Evolutionary conservation across 2,329 filamentous ascomycete species (phyloP).

Genomic region (Dactylellina sp.): DNA sequence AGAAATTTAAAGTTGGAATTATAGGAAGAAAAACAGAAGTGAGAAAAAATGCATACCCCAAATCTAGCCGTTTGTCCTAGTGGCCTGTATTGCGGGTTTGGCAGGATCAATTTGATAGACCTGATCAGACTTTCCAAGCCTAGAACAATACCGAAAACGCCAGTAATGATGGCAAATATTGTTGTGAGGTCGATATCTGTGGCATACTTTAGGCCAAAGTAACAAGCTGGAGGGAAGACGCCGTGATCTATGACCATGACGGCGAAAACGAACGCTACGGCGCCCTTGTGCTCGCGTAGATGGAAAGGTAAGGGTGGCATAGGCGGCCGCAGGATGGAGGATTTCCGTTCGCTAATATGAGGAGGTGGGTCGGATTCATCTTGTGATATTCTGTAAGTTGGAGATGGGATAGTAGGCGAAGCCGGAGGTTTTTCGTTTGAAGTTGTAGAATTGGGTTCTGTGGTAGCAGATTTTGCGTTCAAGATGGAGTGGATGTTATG

Average conservation of each 20-base stretch:
- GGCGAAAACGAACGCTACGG: constrained; percentile 34
- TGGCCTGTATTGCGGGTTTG: constrained; percentile 36
- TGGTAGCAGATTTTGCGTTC: constrained; percentile 1
- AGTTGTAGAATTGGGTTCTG: constrained; percentile 4
- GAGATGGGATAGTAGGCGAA: neutral
- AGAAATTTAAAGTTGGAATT: neutral
- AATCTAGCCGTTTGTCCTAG: constrained; percentile 46
- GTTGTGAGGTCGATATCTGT: constrained; percentile 46
- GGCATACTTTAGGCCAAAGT: constrained; percentile 44
- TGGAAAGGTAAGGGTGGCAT: constrained; percentile 52
- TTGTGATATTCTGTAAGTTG: constrained; percentile 8
- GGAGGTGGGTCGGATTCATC: constrained; percentile 20
- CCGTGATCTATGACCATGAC: constrained; percentile 56
- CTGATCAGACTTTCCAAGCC: constrained; percentile 45
- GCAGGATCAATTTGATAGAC: constrained; percentile 45
- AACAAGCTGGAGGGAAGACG: constrained; percentile 41
- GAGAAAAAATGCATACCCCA: constrained; percentile 23
- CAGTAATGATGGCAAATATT: constrained; percentile 54
- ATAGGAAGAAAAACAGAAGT: neutral
- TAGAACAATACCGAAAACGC: constrained; percentile 52
- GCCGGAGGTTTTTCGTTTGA: constrained; percentile 21
- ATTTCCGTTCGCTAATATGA: constrained; percentile 22
- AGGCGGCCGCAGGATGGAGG: constrained; percentile 40
- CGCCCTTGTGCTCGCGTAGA: constrained; percentile 42
- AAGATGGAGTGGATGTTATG: constrained; percentile 6